Base-by-base conservation (phyloP, 2,329 filamentous ascomycete species). In the Lecanicillium sp. region DNA sequence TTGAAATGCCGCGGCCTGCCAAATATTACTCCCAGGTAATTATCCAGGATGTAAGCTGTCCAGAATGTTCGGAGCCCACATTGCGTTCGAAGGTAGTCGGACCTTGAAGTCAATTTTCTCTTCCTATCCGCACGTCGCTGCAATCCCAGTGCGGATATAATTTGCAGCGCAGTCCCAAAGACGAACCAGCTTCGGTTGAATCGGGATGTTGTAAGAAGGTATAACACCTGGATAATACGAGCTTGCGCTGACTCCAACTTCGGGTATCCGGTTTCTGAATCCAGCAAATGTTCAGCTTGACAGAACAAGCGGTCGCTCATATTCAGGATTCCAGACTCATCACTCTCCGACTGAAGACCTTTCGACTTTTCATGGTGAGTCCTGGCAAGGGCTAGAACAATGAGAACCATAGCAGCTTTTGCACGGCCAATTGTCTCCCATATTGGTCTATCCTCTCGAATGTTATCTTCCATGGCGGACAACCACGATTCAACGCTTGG, bases 21-120 rank as follows among this genome's bases (percentile, higher is more conserved):
- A 20, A 81, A 69, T 14, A 79, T 72, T n/a, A 79, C 73, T 17
- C 74, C 73, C 1, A 82, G 58, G 40, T 81, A 81, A 29, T 76
- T 76, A 47, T 82, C 77, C 2, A 81, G 56, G 1, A 71, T 73
- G 48, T 81, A 82, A 0, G 73, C 69, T 3, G 69, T 70, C 78
- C 78, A 81, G 36, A 82, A 80, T 0, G 71, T 67, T 7, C 77
- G 62, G 41, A 72, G 72, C 1, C 72, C 65, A 30, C 73, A 71
- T 43, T 81, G 74, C 0, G 57, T 54, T 3, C 64, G 54, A 8
- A 71, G 62, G 33, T 69, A 69, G 43, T 74, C 65, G 0, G 34
- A 29, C 0, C 32, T 42, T 4, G 45, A 42, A 1, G 42, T 35
- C 3, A 52, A 27, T 4, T 48, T 31, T 4, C 51, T 43, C 19